These are phyloP conservation scores for Entrophospora sp. DNA, from an alignment of 192 early-diverging fungal species.

Conservation along the genomic window DNA sequence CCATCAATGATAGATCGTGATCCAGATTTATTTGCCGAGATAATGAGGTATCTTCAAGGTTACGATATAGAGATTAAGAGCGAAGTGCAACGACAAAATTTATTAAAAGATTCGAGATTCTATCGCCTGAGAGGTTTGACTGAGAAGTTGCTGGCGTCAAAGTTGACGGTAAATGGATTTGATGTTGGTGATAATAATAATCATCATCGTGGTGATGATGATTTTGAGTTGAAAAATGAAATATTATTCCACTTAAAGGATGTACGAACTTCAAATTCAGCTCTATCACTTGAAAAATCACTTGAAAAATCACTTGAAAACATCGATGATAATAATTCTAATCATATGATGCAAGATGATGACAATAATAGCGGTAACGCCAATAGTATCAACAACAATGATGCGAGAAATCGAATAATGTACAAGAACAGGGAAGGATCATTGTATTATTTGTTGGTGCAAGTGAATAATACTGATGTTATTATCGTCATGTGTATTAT, in stretches of 20 bases:
- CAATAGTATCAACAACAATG: neutral
- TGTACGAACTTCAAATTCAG: constrained; percentile 21
- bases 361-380: too few species aligned
- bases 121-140: constrained; percentile 20
- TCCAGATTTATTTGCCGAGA: constrained; percentile 46
- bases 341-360: too few species aligned
- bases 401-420: neutral
- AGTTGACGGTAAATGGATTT: constrained; percentile 31
- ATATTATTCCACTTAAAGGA: constrained; percentile 33
- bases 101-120: constrained; percentile 44
- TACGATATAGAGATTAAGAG: constrained; percentile 46
- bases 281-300: neutral
- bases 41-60: constrained; percentile 44
- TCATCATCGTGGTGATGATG: too few species aligned
- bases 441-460: constrained; percentile 10
- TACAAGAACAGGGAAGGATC: constrained; percentile 17
- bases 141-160: constrained; percentile 31
- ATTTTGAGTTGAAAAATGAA: constrained; percentile 23
- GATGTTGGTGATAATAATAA: constrained; percentile 13
- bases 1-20: constrained; percentile 38
- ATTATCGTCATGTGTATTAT: neutral
- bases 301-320: too few species aligned
- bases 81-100: constrained; percentile 43
- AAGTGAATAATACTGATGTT: neutral
- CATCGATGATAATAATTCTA: too few species aligned